phyloP scores from a whole-genome alignment of 2,329 filamentous ascomycete genomes.

The Phialophora expanda region DNA sequence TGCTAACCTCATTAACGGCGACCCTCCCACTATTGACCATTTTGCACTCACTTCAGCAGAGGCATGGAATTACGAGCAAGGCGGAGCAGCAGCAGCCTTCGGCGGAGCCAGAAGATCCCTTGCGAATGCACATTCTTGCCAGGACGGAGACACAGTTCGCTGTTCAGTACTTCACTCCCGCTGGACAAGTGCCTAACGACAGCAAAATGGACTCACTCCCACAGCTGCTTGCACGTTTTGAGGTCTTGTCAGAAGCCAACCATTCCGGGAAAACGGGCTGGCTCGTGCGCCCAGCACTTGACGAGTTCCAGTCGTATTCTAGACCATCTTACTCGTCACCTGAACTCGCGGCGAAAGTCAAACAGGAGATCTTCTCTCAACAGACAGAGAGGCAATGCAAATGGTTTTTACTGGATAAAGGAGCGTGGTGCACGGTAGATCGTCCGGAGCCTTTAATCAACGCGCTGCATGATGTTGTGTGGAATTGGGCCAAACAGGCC shows the following conservation, averaged over 20 bases:
- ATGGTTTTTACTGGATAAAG: conserved; percentile 37
- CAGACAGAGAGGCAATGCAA: conserved; percentile 21
- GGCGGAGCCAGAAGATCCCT: conserved; percentile 5
- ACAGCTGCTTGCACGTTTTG: conserved; percentile 37
- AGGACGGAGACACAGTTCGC: conserved; percentile 32
- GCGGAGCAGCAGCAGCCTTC: not conserved
- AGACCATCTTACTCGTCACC: conserved; percentile 35
- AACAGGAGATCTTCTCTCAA: conserved; percentile 34
- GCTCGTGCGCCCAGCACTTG: conserved; percentile 37
- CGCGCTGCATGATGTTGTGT: conserved; percentile 36
- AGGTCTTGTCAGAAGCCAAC: conserved; percentile 34
- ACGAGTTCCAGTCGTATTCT: conserved; percentile 37
- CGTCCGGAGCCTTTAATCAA: conserved; percentile 33
- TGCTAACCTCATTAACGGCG: conserved; percentile 43
- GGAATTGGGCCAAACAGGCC: conserved; percentile 31
- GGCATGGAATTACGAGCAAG: conserved; percentile 19
- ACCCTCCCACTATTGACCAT: conserved; percentile 52
- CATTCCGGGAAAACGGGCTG: conserved; percentile 30
- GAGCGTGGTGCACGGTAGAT: conserved; percentile 33
- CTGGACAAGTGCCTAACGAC: conserved; percentile 22
- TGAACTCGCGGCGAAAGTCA: conserved; percentile 32
- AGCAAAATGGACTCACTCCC: conserved; percentile 23
- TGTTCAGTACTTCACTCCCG: conserved; percentile 35
- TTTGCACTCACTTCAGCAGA: conserved; percentile 41
- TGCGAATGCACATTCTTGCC: conserved; percentile 37